A percentile compares a stretch with the other conserved stretches of the same genome.
Conservation (phyloP, 1,284 basidiomycete genomes). For the Pseudozyma flocculosa region DNA sequence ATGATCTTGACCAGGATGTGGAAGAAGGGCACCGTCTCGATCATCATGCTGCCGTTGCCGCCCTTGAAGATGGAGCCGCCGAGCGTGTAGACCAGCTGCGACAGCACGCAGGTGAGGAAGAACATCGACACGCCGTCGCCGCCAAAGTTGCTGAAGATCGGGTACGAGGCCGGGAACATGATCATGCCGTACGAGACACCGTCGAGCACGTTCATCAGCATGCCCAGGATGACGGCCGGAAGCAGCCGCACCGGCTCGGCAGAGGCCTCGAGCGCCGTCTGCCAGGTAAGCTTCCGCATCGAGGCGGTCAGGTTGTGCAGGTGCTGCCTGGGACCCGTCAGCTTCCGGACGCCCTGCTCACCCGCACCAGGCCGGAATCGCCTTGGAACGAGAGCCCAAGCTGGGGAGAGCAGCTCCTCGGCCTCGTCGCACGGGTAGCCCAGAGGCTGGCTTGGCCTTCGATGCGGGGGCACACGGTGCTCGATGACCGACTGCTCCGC, state of each 20-base stretch:
- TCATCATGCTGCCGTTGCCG: slow-evolving; percentile 95
- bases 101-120: slow-evolving; percentile 65
- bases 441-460: too few relatives aligned
- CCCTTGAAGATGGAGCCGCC: slow-evolving; percentile 81
- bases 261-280: slow-evolving; percentile 27
- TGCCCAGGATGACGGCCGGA: slow-evolving; percentile 83
- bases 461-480: not conserved
- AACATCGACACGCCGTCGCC: slow-evolving; percentile 84
- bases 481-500: slow-evolving; percentile 32
- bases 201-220: slow-evolving; percentile 86
- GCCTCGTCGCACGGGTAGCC: slow-evolving; percentile 17
- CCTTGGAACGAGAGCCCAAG: slow-evolving; percentile 24
- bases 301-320: slow-evolving; percentile 11
- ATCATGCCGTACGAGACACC: slow-evolving; percentile 79
- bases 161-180: slow-evolving; percentile 74
- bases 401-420: slow-evolving; percentile 16
- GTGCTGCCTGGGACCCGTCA: slow-evolving; percentile 7
- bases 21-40: slow-evolving; percentile 89
- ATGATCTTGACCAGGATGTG: slow-evolving; percentile 85
- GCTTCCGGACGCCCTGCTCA: slow-evolving; percentile 3
- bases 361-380: slow-evolving; percentile 25
- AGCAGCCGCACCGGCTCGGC: slow-evolving; percentile 48
- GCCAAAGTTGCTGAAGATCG: slow-evolving; percentile 78
- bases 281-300: slow-evolving; percentile 32
- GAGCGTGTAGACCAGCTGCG: slow-evolving; percentile 78